These are phyloP conservation scores for Exophiala sideris DNA, from an alignment of 2,329 filamentous ascomycete species.

Conservation along the genomic window DNA sequence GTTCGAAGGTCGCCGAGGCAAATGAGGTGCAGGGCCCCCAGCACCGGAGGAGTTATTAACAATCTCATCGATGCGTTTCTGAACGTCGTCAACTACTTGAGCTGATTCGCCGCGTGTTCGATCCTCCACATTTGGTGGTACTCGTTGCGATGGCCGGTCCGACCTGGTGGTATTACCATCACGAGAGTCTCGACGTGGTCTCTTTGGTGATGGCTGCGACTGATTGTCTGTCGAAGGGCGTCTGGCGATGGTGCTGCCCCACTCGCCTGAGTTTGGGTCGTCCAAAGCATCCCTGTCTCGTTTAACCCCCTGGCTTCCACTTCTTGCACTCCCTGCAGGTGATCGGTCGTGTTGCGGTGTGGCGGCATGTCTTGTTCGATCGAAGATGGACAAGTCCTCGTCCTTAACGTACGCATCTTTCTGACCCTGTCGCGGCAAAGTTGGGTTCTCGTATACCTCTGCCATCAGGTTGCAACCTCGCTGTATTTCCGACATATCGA, in stretches of 20 bases:
- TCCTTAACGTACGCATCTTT: slow-evolving; percentile 40
- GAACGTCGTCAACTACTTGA: slow-evolving; percentile 32
- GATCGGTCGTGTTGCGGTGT: slow-evolving; percentile 19
- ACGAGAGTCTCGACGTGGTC: slow-evolving; percentile 14
- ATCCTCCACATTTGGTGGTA: slow-evolving; percentile 2
- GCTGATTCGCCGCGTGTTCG: slow-evolving; percentile 8
- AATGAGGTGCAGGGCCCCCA: slow-evolving; percentile 20
- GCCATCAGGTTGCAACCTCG: slow-evolving; percentile 74
- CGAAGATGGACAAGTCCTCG: slow-evolving; percentile 32
- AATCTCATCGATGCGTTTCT: slow-evolving; percentile 38
- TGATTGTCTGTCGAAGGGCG: slow-evolving; percentile 16
- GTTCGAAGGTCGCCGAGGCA: slow-evolving; percentile 21
- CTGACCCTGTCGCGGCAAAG: slow-evolving; percentile 42
- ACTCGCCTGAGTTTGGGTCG: slow-evolving; percentile 17
- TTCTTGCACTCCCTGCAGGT: slow-evolving; percentile 30
- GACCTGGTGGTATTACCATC: slow-evolving; percentile 26
- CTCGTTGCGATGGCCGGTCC: slow-evolving; percentile 18
- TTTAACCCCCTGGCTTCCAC: slow-evolving; percentile 36
- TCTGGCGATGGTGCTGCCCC: slow-evolving; percentile 17
- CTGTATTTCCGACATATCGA: slow-evolving; percentile 66
- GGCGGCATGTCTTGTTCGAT: slow-evolving; percentile 35
- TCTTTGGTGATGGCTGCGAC: slow-evolving; percentile 22
- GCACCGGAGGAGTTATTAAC: slow-evolving; percentile 27
- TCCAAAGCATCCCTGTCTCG: slow-evolving; percentile 39
- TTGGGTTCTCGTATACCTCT: slow-evolving; percentile 47